Evolutionary conservation across 169 alveolate species (phyloP), one percentile per base, ranked within the genome.

Genomic region (Ichthyophthirius multifiliis): DNA sequence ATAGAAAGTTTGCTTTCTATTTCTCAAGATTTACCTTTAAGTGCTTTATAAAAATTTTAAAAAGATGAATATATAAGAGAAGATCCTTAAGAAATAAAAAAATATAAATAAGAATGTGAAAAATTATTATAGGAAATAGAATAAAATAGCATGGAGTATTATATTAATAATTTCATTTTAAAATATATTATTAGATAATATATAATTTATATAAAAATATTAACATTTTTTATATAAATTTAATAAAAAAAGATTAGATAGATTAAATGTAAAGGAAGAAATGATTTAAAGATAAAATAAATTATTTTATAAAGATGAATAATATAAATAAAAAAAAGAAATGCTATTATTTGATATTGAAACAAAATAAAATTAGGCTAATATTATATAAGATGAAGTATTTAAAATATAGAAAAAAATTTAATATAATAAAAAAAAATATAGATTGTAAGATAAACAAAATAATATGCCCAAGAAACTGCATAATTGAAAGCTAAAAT

Each of bases 11-110:
- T 81, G 5, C 39, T 31, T 4, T 31, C 67, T n/a, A 65, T 73
- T 15, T 16, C 71, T 43, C 47, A 71, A 1, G 73, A 44, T 4
- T 30, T 81, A 34, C 75, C 74, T 34, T 34, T 65, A 27, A 30
- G 47, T 18, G 43, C 45, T 23, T 81, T 71, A 39, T 65, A 71
- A 48, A n/a, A 73, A 55, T 71, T 73, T n/a, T 71, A 71, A 39
- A 81, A 55, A 39, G 86, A 81, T 71, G 86, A 81, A 65, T 67
- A 46, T 18, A 35, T 81, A 5, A 47, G 63, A 47, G 86, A 81
- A 47, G 55, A 81, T 48, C 86, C 86, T 20, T 55, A 27, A 27
- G 71, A 55, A 23, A 55, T 55, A 15, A 55, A 55, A 55, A 55
- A 55, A 55, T 55, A 55, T 6, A 55, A 23, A 7, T 34, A 55